phyloP scores from a whole-genome alignment of 2,329 filamentous ascomycete species.

The Diplodia sapinea region DNA sequence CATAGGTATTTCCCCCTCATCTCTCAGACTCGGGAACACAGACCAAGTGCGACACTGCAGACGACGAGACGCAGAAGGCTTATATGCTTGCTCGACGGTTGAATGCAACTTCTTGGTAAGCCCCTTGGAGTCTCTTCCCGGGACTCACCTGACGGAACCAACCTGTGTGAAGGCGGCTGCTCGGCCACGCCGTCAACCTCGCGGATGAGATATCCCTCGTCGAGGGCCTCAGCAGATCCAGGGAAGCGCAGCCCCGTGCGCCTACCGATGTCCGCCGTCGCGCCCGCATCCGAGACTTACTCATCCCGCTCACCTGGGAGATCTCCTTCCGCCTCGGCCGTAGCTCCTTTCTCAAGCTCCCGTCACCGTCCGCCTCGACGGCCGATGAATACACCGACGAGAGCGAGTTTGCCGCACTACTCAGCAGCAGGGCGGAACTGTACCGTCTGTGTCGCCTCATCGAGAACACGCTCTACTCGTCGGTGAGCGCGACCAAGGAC shows the following conservation, averaged over 20 bases:
- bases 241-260: background rate
- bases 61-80: constrained; percentile 4
- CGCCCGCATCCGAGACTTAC: background rate
- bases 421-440: background rate
- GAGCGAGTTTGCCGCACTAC: background rate
- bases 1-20: background rate
- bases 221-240: constrained; percentile 5
- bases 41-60: background rate
- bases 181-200: constrained; percentile 15
- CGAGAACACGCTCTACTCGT: constrained; percentile 6
- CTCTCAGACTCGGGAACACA: background rate
- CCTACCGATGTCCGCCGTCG: background rate
- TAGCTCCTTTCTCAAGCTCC: constrained; percentile 2
- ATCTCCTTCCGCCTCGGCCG: constrained; percentile 7
- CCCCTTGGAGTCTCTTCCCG: background rate
- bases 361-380: background rate
- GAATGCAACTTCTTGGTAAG: constrained; percentile 9
- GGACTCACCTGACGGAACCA: background rate
- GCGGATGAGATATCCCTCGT: constrained; percentile 9
- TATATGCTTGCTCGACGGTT: constrained; percentile 1
- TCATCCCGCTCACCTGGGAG: constrained; percentile 13
- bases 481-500: constrained; percentile 6
- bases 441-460: constrained; percentile 3
- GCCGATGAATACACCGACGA: background rate
- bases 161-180: background rate